Evolutionary conservation across 2,329 filamentous ascomycete species (phyloP).

Genomic region (Ophiostoma triangulosporum): DNA sequence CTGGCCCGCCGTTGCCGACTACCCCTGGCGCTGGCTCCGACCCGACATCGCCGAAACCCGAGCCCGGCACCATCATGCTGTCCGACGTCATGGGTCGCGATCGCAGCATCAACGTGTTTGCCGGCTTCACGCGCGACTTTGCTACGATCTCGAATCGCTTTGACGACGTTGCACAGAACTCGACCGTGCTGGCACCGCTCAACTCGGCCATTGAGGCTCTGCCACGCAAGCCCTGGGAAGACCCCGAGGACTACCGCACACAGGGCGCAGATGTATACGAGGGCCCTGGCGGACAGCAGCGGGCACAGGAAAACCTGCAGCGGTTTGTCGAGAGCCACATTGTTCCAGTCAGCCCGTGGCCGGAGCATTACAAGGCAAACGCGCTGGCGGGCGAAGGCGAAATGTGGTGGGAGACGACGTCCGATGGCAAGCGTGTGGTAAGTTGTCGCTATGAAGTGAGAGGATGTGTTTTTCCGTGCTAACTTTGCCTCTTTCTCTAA

Average conservation of each 20-base stretch:
- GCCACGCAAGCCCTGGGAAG: conserved; percentile 77
- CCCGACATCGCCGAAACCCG: conserved; percentile 15
- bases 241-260: conserved; percentile 55
- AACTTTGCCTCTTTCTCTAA: background rate
- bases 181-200: conserved; percentile 75
- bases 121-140: conserved; percentile 65
- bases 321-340: conserved; percentile 81
- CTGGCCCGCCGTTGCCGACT: conserved; percentile 13
- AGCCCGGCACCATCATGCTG: conserved; percentile 46
- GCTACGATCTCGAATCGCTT: conserved; percentile 55
- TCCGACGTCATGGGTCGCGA: conserved; percentile 75
- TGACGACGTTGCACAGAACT: conserved; percentile 51
- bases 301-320: conserved; percentile 63
- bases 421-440: conserved; percentile 53
- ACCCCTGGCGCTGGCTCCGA: conserved; percentile 16
- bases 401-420: conserved; percentile 66
- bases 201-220: conserved; percentile 69
- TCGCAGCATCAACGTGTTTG: conserved; percentile 71
- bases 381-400: conserved; percentile 51
- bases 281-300: conserved; percentile 58
- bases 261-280: conserved; percentile 62
- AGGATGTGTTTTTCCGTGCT: background rate
- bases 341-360: conserved; percentile 63
- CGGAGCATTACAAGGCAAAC: conserved; percentile 48
- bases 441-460: conserved; percentile 23